These are phyloP conservation scores for Boletus huronensis DNA, from an alignment of 768 basidiomycete genomes.

Conservation along the genomic window DNA sequence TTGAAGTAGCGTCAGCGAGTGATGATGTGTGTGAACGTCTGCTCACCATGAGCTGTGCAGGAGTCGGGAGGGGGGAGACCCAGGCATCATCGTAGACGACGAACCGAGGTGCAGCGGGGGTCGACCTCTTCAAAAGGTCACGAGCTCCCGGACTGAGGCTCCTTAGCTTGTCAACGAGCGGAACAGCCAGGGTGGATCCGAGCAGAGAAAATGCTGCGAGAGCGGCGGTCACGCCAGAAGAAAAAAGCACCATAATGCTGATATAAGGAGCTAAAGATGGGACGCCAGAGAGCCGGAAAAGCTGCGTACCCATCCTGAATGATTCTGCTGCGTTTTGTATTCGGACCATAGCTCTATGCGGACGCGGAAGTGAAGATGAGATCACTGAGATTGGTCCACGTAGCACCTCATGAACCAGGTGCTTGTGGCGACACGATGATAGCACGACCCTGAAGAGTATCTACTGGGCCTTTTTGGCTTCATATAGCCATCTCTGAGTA, in stretches of 20 bases:
- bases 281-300: not conserved
- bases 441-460: not conserved
- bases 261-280: not conserved
- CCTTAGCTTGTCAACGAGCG: constrained; percentile 16
- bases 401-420: not conserved
- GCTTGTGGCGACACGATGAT: not conserved
- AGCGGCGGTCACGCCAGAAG: not conserved
- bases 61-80: constrained; percentile 41
- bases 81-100: constrained; percentile 39
- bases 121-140: constrained; percentile 13
- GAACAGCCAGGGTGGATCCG: constrained; percentile 4
- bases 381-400: not conserved
- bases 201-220: constrained; percentile 5
- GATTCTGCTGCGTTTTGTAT: constrained; percentile 3
- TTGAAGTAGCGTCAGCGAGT: not conserved
- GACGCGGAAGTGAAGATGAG: not conserved
- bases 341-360: not conserved
- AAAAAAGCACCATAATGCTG: constrained; percentile 10
- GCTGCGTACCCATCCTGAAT: not conserved
- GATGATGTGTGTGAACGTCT: not conserved
- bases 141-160: constrained; percentile 18
- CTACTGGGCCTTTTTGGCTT: not conserved
- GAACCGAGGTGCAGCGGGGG: constrained; percentile 48
- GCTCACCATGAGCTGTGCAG: constrained; percentile 41
- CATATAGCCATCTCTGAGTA: not conserved